phyloP scores from a whole-genome alignment of 176 grass and related monocot genomes.

The Avena sativa region DNA sequence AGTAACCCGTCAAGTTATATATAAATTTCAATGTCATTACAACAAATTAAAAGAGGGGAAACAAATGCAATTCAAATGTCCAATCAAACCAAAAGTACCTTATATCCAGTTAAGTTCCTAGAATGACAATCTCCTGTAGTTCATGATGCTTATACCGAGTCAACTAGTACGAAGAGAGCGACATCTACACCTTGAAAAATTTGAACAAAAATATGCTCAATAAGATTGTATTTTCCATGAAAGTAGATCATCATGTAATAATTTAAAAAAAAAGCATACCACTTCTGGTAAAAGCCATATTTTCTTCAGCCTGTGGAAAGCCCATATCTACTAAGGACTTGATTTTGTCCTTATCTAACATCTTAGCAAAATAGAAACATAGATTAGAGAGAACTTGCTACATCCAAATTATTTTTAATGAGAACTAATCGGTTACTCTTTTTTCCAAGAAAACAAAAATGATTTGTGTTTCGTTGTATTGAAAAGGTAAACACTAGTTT shows the following conservation, averaged over 20 bases:
- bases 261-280: not conserved
- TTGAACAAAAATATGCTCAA: too few species aligned
- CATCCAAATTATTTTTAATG: not conserved
- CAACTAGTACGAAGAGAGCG: too few species aligned
- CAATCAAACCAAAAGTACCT: conserved; percentile 47
- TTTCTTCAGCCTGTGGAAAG: too few species aligned
- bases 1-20: conserved; percentile 32
- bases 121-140: too few species aligned
- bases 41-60: conserved; percentile 9
- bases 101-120: not conserved
- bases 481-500: too few species aligned
- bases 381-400: not conserved
- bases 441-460: too few species aligned
- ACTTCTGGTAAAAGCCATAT: too few species aligned
- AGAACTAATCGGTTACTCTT: too few species aligned
- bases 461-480: too few species aligned
- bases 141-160: too few species aligned
- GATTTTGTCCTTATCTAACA: conserved; percentile 46
- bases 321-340: too few species aligned
- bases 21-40: not conserved
- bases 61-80: not conserved
- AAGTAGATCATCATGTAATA: not conserved
- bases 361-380: conserved; percentile 9
- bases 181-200: too few species aligned
- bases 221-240: not conserved